phyloP scores from a whole-genome alignment of 2,329 filamentous ascomycete genomes.

The Hypoxylon sp. region DNA sequence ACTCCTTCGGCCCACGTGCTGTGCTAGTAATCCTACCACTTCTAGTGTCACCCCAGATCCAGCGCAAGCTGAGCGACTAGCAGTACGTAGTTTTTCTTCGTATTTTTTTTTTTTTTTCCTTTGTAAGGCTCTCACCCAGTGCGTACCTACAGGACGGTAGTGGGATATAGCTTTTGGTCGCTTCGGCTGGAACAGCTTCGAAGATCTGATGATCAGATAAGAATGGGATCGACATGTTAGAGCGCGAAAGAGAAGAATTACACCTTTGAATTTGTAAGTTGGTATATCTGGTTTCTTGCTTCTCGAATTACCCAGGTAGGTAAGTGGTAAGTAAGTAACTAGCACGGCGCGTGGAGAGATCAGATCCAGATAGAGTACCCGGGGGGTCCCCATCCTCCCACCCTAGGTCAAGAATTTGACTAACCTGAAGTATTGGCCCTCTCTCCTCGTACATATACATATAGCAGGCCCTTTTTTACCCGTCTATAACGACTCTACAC shows the following conservation, averaged over 20 bases:
- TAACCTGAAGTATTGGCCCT: not conserved
- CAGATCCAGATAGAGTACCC: constrained; percentile 8
- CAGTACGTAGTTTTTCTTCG: not conserved
- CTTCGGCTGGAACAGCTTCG: not conserved
- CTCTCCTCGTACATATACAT: constrained; percentile 6
- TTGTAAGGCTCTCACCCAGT: not conserved
- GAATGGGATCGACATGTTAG: not conserved
- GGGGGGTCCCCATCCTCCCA: constrained; percentile 2
- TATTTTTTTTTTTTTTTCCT: constrained; percentile 9
- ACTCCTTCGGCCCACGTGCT: constrained; percentile 38
- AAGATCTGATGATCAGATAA: not conserved
- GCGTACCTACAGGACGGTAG: not conserved
- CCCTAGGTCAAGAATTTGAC: constrained; percentile 9
- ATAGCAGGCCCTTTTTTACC: constrained; percentile 8
- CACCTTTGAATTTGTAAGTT: not conserved
- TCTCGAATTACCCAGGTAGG: constrained; percentile 2
- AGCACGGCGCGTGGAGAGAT: not conserved
- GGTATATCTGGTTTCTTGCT: not conserved
- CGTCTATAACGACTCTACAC: constrained; percentile 27
- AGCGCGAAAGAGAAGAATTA: constrained; percentile 5
- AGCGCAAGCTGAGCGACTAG: constrained; percentile 25
- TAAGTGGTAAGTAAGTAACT: not conserved
- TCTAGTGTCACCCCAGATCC: constrained; percentile 32
- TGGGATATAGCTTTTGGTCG: not conserved
- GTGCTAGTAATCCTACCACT: constrained; percentile 24